These are phyloP conservation scores for Fusarium multiceps DNA, from an alignment of 2,329 filamentous ascomycete species.

Conservation along the genomic window DNA sequence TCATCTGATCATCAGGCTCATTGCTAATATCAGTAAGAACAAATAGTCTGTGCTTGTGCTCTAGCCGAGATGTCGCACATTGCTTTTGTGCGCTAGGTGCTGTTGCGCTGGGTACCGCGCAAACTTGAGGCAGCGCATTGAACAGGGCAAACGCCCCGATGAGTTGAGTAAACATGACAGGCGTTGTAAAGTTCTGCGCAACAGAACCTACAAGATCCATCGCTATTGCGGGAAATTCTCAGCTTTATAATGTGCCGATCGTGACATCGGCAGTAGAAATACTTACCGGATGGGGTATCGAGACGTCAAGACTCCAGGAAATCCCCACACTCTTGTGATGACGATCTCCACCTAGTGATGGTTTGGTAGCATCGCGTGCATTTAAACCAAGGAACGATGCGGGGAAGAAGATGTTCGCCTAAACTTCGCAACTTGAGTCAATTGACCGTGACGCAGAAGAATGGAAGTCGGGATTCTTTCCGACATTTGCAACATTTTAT, in stretches of 20 bases:
- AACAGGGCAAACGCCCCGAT: conserved; percentile 19
- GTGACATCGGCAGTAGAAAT: neutral
- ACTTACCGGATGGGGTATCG: neutral
- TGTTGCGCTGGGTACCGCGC: neutral
- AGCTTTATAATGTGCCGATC: neutral
- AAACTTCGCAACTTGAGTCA: neutral
- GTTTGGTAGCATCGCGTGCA: neutral
- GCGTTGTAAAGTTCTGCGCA: neutral
- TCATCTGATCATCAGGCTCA: conserved; percentile 59
- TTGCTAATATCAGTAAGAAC: conserved; percentile 58
- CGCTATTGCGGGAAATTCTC: neutral
- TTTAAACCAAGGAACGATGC: neutral
- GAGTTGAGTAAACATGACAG: conserved; percentile 11
- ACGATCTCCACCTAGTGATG: neutral
- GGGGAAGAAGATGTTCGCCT: neutral
- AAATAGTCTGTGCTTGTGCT: conserved; percentile 50
- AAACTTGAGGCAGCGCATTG: neutral
- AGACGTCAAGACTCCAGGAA: conserved; percentile 6
- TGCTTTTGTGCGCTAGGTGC: neutral
- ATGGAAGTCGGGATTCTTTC: neutral
- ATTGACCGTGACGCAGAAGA: neutral
- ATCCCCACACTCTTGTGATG: neutral
- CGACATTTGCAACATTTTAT: rapidly evolving
- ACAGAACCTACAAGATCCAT: neutral
- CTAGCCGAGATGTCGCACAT: neutral